Percentiles rank a stretch among this genome's conserved stretches.
phyloP scores from a whole-genome alignment of 768 basidiomycete species.

The Ephemerocybe angulata region DNA sequence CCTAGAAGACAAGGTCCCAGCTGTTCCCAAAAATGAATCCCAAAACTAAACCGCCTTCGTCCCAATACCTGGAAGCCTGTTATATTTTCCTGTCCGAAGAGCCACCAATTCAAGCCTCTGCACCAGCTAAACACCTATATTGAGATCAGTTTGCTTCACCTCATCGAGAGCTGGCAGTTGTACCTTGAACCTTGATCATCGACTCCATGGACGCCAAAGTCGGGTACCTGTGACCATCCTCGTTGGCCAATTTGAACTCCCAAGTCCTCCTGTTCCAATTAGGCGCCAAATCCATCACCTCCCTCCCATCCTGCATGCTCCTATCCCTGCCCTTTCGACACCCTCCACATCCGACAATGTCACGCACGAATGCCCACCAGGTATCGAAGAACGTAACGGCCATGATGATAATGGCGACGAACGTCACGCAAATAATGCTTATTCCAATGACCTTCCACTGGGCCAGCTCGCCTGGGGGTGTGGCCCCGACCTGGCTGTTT shows the following conservation, averaged over 20 bases:
- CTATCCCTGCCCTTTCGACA: constrained; percentile 29
- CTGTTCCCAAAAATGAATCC: constrained; percentile 7
- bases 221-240: constrained; percentile 47
- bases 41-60: no score
- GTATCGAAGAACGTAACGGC: constrained; percentile 67
- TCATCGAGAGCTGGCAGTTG: no score
- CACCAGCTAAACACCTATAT: no score
- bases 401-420: constrained; percentile 53
- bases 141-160: no score
- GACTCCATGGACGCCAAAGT: constrained; percentile 38
- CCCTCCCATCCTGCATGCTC: constrained; percentile 29
- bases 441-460: constrained; percentile 73
- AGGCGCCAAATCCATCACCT: constrained; percentile 42
- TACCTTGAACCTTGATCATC: constrained; percentile 26
- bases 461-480: constrained; percentile 41
- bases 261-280: constrained; percentile 64
- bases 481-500: constrained; percentile 19
- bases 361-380: constrained; percentile 60
- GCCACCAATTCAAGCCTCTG: no score
- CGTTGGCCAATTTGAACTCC: constrained; percentile 48
- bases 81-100: no score
- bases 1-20: constrained; percentile 41
- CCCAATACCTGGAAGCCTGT: background rate
- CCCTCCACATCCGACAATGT: constrained; percentile 33
- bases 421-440: constrained; percentile 57